These are phyloP conservation scores for Fusarium denticulatum DNA, from an alignment of 2,329 filamentous ascomycete genomes.

Conservation along the genomic window DNA sequence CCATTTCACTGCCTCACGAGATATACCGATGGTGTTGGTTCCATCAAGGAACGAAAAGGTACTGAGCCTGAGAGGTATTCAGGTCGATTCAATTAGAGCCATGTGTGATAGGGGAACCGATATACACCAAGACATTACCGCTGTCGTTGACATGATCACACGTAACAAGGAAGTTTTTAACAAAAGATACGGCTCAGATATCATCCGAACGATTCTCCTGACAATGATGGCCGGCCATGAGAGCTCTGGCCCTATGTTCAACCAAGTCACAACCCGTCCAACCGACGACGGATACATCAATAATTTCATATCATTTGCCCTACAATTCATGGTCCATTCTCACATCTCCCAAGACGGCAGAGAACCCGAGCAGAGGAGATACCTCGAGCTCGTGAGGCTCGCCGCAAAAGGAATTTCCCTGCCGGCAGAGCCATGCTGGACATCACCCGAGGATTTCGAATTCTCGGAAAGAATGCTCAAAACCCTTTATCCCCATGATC, in stretches of 20 bases:
- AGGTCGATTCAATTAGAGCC: background rate
- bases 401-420: background rate
- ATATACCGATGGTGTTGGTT: rapidly evolving
- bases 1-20: background rate
- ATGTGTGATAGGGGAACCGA: background rate
- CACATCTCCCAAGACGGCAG: background rate
- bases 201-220: background rate
- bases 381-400: background rate
- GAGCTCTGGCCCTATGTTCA: background rate
- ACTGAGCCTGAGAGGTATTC: background rate
- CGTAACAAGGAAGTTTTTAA: rapidly evolving
- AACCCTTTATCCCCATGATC: background rate
- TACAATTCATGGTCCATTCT: rapidly evolving
- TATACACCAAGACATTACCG: background rate
- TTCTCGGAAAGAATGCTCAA: background rate
- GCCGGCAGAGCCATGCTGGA: rapidly evolving
- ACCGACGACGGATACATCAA: background rate
- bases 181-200: background rate
- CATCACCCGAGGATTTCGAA: rapidly evolving
- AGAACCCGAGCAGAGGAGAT: rapidly evolving
- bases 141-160: background rate
- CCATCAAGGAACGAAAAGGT: rapidly evolving
- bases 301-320: rapidly evolving
- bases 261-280: rapidly evolving
- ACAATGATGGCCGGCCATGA: background rate